Conservation (phyloP, 1,284 basidiomycete species). For the Cryptococcus sp. region DNA sequence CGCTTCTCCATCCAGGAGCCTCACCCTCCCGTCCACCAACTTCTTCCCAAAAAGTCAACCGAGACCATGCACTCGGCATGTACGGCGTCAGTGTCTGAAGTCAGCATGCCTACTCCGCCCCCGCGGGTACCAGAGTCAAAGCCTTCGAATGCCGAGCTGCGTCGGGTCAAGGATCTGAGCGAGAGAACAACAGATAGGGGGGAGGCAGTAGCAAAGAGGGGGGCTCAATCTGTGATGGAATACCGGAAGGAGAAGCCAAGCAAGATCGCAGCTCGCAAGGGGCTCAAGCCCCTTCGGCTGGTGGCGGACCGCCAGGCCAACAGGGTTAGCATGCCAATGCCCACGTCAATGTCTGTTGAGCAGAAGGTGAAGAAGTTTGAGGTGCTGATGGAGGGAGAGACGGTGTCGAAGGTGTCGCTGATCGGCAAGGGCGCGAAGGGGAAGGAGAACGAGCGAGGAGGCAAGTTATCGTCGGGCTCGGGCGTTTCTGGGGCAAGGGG, state of each 20-base stretch:
- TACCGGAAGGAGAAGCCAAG: neutral
- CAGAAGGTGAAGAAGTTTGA: neutral
- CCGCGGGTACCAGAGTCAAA: conserved; percentile 5
- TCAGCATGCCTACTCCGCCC: neutral
- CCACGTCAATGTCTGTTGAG: neutral
- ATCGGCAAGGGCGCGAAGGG: neutral
- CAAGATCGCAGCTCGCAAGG: conserved; percentile 7
- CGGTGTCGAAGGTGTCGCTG: neutral
- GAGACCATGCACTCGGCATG: conserved; percentile 18
- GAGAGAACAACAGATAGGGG: conserved; percentile 10
- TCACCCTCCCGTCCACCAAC: conserved; percentile 14
- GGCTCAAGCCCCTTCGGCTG: conserved; percentile 15
- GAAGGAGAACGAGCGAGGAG: conserved; percentile 12
- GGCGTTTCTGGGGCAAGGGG: neutral
- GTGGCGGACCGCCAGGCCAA: conserved; percentile 7
- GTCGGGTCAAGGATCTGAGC: conserved; percentile 15
- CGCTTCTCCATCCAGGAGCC: conserved; percentile 9
- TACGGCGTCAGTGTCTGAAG: conserved; percentile 1
- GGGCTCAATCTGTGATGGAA: neutral
- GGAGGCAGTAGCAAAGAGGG: neutral
- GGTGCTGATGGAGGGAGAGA: conserved; percentile 1
- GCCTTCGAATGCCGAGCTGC: conserved; percentile 17
- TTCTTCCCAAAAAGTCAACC: conserved; percentile 16
- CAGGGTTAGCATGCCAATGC: neutral
- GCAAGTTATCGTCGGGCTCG: conserved; percentile 15